Evolutionary conservation across 768 basidiomycete species (phyloP), one percentile per base, ranked within the genome.

Genomic region (Sutorius australiensis): DNA sequence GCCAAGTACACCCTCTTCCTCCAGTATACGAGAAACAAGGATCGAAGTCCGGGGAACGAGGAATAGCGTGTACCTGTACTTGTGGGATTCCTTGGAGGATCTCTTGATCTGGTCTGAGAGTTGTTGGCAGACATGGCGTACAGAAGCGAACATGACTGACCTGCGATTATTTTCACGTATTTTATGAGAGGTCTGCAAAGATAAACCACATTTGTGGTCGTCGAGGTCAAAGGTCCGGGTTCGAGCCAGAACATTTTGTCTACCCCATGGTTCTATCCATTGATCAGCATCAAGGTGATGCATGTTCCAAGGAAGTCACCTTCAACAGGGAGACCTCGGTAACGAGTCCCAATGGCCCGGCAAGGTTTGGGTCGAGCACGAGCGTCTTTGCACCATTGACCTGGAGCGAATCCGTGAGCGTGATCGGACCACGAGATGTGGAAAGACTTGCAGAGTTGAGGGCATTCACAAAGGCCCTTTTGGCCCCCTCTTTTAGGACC

Each of bases 241-340:
- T 98, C 97, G 21, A 99, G 82, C 95, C 97, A 99, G 73, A 95
- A 97, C 91, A 99, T 95, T 77, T 97, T 97, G 75, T 98, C 95
- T 3, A 99, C 92, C 6, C 93, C 95, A 83, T 98, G 95, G 66
- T 98, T 90, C 95, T 98, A 60, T 50, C 21, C 12, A 28, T n/a
- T 16, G 27, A 51, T 64, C 27, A 59, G 34, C 33, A 53, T 51
- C 31, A 42, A n/a, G 48, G 49, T 12, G 46, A 39, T 2, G 38
- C 14, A 28, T 32, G 30, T 4, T 24, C 32, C 33, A 43, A 34
- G 31, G 5, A 34, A 64, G 61, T 28, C 47, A 94, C 97, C 84
- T 98, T 98, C 50, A 98, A 75, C 14, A 95, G 71, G 2, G 93
- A 82, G 1, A 98, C 92, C 61, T 98, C 97, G 2, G 92, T 95